Conservation (phyloP, 768 basidiomycete species). For the Naganishia onofrii region DNA sequence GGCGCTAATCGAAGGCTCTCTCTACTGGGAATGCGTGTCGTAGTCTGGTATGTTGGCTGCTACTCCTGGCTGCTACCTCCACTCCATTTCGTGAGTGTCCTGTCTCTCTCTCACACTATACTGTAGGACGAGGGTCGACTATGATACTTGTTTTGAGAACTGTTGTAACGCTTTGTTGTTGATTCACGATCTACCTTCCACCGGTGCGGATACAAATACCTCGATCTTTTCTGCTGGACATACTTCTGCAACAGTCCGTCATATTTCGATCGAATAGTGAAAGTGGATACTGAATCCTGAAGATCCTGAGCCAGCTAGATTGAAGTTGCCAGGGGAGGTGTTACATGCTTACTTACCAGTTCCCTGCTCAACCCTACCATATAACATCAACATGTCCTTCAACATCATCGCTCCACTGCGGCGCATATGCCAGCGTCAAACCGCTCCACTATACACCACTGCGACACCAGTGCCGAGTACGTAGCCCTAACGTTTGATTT, state of each 20-base stretch:
- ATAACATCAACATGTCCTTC: constrained; percentile 1
- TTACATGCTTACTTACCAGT: too few species aligned
- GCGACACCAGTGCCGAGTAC: constrained; percentile 5
- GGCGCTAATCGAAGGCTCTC: not conserved
- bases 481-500: not conserved
- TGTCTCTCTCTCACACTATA: too few species aligned
- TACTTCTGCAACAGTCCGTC: not conserved
- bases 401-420: constrained; percentile 13
- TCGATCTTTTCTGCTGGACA: not conserved
- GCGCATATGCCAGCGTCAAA: constrained; percentile 9
- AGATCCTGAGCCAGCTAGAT: not conserved
- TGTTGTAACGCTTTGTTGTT: constrained; percentile 6
- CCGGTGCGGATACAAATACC: constrained; percentile 15
- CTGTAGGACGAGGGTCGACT: too few species aligned
- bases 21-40: not conserved
- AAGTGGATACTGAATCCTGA: not conserved
- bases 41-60: not conserved
- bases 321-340: too few species aligned
- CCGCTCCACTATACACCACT: not conserved
- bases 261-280: not conserved
- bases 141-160: not conserved
- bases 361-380: too few species aligned
- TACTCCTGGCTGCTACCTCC: not conserved
- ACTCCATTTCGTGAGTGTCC: not conserved
- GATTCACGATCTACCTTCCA: constrained; percentile 16